Evolutionary conservation across 495 filamentous ascomycete genomes (phyloP).

Genomic region (Penicillium bovifimosum): DNA sequence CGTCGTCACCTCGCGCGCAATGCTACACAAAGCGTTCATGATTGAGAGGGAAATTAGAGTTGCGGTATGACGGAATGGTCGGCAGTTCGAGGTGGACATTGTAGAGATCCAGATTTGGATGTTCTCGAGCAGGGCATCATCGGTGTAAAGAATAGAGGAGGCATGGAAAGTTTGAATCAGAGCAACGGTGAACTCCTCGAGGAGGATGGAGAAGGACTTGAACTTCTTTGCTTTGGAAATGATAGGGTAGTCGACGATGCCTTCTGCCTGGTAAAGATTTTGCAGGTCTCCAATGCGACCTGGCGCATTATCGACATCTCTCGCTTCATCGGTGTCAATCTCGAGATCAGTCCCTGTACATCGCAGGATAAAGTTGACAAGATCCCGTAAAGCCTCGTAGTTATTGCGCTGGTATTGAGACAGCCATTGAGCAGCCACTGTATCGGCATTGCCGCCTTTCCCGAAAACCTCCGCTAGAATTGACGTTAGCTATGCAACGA

Average conservation of each 20-base stretch:
- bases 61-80: constrained; percentile 90
- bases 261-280: constrained; percentile 70
- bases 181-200: constrained; percentile 72
- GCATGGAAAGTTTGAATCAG: constrained; percentile 70
- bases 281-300: constrained; percentile 69
- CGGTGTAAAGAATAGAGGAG: constrained; percentile 67
- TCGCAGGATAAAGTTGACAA: constrained; percentile 84
- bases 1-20: constrained; percentile 58
- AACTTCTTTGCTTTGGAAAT: constrained; percentile 70
- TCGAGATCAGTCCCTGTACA: constrained; percentile 73
- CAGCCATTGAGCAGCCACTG: constrained; percentile 78
- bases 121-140: constrained; percentile 73
- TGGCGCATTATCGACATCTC: constrained; percentile 75
- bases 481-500: constrained; percentile 10
- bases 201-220: constrained; percentile 63
- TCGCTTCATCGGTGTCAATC: constrained; percentile 71
- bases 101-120: constrained; percentile 77
- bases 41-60: constrained; percentile 75
- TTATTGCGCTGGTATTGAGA: constrained; percentile 64
- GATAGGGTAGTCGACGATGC: constrained; percentile 87
- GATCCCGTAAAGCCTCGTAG: constrained; percentile 62
- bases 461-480: constrained; percentile 71
- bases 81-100: constrained; percentile 74
- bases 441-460: constrained; percentile 61
- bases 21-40: constrained; percentile 59